Conservation (phyloP, 129 eudicot species). For the Scalesia atractyloides region DNA sequence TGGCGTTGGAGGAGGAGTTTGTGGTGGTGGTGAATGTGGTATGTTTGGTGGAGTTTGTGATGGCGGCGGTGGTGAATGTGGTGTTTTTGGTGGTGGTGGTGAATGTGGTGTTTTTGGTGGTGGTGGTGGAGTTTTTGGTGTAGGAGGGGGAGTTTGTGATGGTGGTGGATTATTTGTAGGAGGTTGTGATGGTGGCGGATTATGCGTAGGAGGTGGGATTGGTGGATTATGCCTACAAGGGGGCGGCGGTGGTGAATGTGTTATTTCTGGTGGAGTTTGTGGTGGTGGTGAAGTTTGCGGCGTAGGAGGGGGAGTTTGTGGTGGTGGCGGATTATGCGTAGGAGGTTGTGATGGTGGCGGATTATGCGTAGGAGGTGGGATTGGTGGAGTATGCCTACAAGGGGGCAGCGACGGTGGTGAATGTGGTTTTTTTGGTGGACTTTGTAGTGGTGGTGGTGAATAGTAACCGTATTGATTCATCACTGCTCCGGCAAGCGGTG, state of each 20-base stretch:
- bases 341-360: no score
- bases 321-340: no score
- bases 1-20: background rate
- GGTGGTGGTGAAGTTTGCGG: background rate
- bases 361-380: no score
- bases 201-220: no score
- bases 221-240: no score
- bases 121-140: background rate
- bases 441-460: background rate
- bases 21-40: background rate
- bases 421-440: background rate
- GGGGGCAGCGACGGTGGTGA: background rate
- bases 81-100: background rate
- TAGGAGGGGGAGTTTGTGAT: background rate
- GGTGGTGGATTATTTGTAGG: no score
- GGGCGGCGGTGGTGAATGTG: background rate
- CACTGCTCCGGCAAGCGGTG: background rate
- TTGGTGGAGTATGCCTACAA: no score
- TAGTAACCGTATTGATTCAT: constrained; percentile 1
- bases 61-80: no score
- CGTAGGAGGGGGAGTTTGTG: background rate
- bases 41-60: no score
- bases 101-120: background rate
- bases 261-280: background rate
- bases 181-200: no score